These are phyloP conservation scores for Lipomyces starkeyi DNA, from an alignment of 805 yeast species.

Conservation along the genomic window DNA sequence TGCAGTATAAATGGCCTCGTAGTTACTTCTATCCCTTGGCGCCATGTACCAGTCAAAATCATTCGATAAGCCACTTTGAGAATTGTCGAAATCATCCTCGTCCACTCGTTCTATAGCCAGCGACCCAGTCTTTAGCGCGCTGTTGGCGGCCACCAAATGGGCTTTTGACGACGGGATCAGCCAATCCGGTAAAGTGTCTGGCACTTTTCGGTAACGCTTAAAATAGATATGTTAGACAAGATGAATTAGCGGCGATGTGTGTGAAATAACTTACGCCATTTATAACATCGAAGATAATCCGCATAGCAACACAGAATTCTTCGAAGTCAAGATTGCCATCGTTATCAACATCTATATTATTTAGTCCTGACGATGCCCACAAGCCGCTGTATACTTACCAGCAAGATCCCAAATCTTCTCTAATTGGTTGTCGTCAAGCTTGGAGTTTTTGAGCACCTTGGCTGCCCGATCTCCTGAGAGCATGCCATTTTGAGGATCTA, in stretches of 20 bases:
- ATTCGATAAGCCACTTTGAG: constrained; percentile 65
- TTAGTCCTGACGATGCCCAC: neutral
- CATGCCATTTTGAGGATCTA: constrained; percentile 79
- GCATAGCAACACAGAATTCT: constrained; percentile 97
- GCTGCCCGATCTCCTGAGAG: constrained; percentile 84
- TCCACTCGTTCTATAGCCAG: constrained; percentile 26
- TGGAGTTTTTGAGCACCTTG: constrained; percentile 86
- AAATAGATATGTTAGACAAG: neutral
- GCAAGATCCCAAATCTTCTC: constrained; percentile 88
- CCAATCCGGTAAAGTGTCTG: constrained; percentile 85
- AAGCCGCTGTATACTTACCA: constrained; percentile 23
- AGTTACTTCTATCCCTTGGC: constrained; percentile 79
- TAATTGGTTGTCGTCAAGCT: constrained; percentile 75
- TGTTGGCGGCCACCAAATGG: constrained; percentile 83
- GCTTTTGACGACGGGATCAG: constrained; percentile 87
- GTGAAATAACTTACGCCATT: constrained; percentile 61
- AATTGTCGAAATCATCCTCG: constrained; percentile 58
- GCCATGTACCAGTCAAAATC: constrained; percentile 97
- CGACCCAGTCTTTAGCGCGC: constrained; percentile 56
- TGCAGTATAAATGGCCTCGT: constrained; percentile 76
- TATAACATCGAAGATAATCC: constrained; percentile 88
- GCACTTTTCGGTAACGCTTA: constrained; percentile 54
- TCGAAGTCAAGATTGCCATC: constrained; percentile 95
- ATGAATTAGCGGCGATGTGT: neutral
- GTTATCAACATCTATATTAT: constrained; percentile 72